Evolutionary conservation across 2,329 filamentous ascomycete species (phyloP).

Genomic region (Trichoderma atrobrunneum): DNA sequence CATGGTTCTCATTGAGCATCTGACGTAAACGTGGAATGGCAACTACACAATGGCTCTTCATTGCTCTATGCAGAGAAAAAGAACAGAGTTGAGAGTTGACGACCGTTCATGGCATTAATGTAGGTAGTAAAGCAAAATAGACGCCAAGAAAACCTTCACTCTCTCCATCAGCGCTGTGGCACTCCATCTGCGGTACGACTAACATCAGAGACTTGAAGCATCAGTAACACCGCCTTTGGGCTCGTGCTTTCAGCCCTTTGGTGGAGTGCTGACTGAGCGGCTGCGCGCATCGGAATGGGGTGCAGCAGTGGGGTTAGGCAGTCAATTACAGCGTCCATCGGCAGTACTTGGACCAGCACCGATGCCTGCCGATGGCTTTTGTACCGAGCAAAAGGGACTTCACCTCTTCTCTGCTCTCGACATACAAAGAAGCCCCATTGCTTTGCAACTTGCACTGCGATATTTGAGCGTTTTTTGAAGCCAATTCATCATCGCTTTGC

Average conservation of each 20-base stretch:
- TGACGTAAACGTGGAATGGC: not conserved
- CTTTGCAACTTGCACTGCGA: not conserved
- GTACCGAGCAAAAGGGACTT: not conserved
- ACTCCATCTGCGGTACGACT: not conserved
- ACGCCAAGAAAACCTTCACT: not conserved
- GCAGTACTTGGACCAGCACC: not conserved
- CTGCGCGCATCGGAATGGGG: conserved; percentile 5
- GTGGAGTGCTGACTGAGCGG: not conserved
- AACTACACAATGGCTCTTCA: not conserved
- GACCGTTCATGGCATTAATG: not conserved
- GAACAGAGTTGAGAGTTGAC: not conserved
- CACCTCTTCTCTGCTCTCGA: not conserved
- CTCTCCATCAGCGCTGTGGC: not conserved
- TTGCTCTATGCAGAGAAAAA: not conserved
- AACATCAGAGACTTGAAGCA: not conserved
- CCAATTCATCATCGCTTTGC: not conserved
- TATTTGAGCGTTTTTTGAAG: not conserved
- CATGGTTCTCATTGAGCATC: not conserved
- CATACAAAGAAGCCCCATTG: not conserved
- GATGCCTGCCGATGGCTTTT: not conserved
- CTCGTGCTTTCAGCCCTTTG: not conserved
- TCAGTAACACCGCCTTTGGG: not conserved
- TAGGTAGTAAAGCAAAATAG: not conserved
- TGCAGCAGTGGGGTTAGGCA: conserved; percentile 12
- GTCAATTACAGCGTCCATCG: not conserved